Evolutionary conservation across 2,329 filamentous ascomycete species (phyloP).

Genomic region (Claviceps pazoutovae): DNA sequence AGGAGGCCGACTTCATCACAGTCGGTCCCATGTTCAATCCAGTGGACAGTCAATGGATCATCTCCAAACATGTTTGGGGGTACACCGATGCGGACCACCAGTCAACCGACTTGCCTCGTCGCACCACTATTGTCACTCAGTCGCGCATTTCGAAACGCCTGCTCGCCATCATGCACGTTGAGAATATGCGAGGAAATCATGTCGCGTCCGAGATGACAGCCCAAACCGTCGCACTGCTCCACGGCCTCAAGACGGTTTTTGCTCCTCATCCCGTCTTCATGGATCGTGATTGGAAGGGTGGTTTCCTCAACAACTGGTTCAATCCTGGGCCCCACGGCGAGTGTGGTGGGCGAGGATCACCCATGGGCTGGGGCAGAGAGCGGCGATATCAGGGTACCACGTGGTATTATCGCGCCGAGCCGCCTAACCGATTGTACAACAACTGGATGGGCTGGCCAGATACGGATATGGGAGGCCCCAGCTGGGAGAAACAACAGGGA

Average conservation of each 20-base stretch:
- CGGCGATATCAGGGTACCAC: slow-evolving; percentile 42
- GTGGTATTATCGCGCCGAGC: slow-evolving; percentile 46
- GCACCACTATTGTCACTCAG: slow-evolving; percentile 67
- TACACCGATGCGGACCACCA: slow-evolving; percentile 39
- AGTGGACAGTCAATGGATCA: slow-evolving; percentile 58
- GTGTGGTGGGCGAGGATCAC: slow-evolving; percentile 38
- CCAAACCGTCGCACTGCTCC: slow-evolving; percentile 57
- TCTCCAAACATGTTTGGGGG: slow-evolving; percentile 52
- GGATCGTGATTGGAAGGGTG: slow-evolving; percentile 54
- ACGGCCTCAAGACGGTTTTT: slow-evolving; percentile 67
- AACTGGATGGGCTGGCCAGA: slow-evolving; percentile 50
- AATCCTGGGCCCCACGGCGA: slow-evolving; percentile 43
- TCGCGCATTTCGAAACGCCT: slow-evolving; percentile 58
- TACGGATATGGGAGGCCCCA: slow-evolving; percentile 35
- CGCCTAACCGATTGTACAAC: slow-evolving; percentile 45
- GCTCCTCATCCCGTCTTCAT: slow-evolving; percentile 70
- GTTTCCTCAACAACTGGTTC: slow-evolving; percentile 42
- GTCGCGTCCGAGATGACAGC: slow-evolving; percentile 73
- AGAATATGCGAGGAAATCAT: slow-evolving; percentile 59
- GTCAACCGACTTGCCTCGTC: slow-evolving; percentile 48
- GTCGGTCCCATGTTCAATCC: slow-evolving; percentile 72
- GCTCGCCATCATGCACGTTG: slow-evolving; percentile 63
- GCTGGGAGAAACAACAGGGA: slow-evolving; percentile 43
- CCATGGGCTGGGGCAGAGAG: slow-evolving; percentile 46
- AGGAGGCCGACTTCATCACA: slow-evolving; percentile 60